Base-by-base conservation (phyloP, 1,284 basidiomycete species). In the Blastosporella zonata region DNA sequence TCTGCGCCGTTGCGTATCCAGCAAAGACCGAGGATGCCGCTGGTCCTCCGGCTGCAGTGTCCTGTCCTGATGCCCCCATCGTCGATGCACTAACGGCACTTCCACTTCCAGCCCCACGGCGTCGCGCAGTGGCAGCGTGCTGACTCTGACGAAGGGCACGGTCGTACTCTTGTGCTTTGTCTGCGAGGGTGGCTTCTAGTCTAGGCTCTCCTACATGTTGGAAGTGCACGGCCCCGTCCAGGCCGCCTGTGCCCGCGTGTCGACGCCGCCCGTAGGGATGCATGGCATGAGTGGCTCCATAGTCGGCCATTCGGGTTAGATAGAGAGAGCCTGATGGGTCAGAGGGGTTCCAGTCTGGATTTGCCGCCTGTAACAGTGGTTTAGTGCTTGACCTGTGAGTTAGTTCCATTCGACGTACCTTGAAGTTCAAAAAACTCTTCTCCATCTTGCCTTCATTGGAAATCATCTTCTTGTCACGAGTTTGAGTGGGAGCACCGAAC, bases 361-460 rank as follows among this genome's bases (percentile, higher is more conserved):
- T 92, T 9, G 92, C 87, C 37, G 91, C 91, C 79, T 86, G 53
- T 21, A 52, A 37, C 7, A 38, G 20, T 53, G 1, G 43, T 15
- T 23, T 15, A 43, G 34, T 47, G 36, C 29, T 6, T 35, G 17
- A 28, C 34, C 13, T 18, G 42, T 28, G 2, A 27, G 25, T 28
- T 6, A 46, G 12, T 27, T 8, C 27, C 9, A 43, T 18, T 17
- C 9, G 12, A 47, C 41, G 17, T 43, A 82, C 85, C 73, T 94
- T 96, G 78, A 99, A 99, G 62, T 93, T 94, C 29, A 98, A 72
- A 69, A 99, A 93, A 60, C 86, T 90, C 73, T 98, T 95, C 74
- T 99, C 96, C 93, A 99, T 97, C 77, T 98, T 97, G 46, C 91
- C 90, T 58, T 95, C 90, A 57, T 90, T 90, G 5, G 89, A 90